A percentile compares a stretch with the other conserved stretches of the same genome.
Evolutionary conservation across 2,329 filamentous ascomycete genomes (phyloP).

Genomic region (Aureobasidium sp.): DNA sequence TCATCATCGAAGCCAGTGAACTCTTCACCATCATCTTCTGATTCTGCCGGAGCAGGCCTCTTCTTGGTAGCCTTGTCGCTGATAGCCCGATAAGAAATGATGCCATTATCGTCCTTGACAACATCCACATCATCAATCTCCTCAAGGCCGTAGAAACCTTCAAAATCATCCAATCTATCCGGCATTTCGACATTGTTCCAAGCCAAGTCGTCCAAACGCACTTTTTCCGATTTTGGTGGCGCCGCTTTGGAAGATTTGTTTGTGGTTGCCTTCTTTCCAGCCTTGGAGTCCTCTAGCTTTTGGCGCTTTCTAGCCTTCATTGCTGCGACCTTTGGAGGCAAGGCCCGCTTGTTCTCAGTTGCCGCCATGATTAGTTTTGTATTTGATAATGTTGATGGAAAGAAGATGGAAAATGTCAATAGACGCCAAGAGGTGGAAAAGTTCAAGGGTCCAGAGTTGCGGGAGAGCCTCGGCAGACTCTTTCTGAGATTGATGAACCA

Average conservation of each 20-base stretch:
- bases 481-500: not conserved
- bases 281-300: slow-evolving; percentile 24
- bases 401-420: not conserved
- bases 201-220: slow-evolving; percentile 43
- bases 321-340: slow-evolving; percentile 30
- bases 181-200: slow-evolving; percentile 61
- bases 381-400: not conserved
- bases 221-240: slow-evolving; percentile 18
- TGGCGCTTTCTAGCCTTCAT: slow-evolving; percentile 36
- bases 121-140: slow-evolving; percentile 88
- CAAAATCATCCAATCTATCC: slow-evolving; percentile 76
- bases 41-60: slow-evolving; percentile 18
- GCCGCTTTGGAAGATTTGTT: slow-evolving; percentile 3
- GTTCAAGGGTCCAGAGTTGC: slow-evolving; percentile 8
- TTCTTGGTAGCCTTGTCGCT: slow-evolving; percentile 22
- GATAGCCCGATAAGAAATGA: slow-evolving; percentile 28
- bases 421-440: slow-evolving; percentile 4
- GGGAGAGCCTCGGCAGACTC: slow-evolving; percentile 4
- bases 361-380: slow-evolving; percentile 3
- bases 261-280: slow-evolving; percentile 12
- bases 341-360: slow-evolving; percentile 25
- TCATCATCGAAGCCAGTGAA: slow-evolving; percentile 54
- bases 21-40: slow-evolving; percentile 40
- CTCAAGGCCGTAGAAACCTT: slow-evolving; percentile 86
- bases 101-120: slow-evolving; percentile 49